Percentiles rank a stretch among this genome's conserved stretches.
phyloP scores from a whole-genome alignment of 2,329 filamentous ascomycete genomes.

The Colletotrichum sp. region DNA sequence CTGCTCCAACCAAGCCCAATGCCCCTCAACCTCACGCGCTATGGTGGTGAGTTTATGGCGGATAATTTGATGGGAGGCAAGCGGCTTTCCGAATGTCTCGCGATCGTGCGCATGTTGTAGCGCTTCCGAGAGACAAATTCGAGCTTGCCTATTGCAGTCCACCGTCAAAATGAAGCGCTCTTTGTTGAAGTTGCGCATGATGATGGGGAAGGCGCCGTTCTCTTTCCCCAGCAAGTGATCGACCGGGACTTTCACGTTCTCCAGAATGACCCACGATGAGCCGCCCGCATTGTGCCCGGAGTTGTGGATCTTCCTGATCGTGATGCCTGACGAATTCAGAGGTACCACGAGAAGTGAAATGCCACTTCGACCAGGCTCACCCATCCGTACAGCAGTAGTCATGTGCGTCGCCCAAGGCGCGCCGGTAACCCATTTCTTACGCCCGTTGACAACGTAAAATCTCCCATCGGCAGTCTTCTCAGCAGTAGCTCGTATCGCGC shows the following conservation, averaged over 20 bases:
- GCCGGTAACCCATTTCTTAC: constrained; percentile 74
- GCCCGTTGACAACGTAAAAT: constrained; percentile 67
- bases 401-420: constrained; percentile 65
- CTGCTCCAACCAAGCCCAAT: constrained; percentile 67
- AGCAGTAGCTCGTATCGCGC: constrained; percentile 66
- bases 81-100: constrained; percentile 62
- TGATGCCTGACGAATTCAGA: constrained; percentile 52
- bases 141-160: constrained; percentile 60
- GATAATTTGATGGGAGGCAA: constrained; percentile 65
- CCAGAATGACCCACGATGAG: constrained; percentile 59
- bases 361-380: constrained; percentile 55
- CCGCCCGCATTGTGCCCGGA: constrained; percentile 71
- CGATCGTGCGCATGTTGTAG: constrained; percentile 55
- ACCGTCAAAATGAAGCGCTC: constrained; percentile 65
- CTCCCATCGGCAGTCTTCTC: constrained; percentile 44
- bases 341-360: constrained; percentile 65
- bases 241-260: constrained; percentile 59
- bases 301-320: constrained; percentile 62
- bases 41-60: constrained; percentile 64
- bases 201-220: constrained; percentile 59
- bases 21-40: constrained; percentile 63
- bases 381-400: constrained; percentile 67
- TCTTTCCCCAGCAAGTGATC: constrained; percentile 59
- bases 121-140: constrained; percentile 59
- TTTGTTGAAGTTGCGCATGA: constrained; percentile 66